Conservation (phyloP, 2,329 filamentous ascomycete species). For the Stemphylium vesicarium region DNA sequence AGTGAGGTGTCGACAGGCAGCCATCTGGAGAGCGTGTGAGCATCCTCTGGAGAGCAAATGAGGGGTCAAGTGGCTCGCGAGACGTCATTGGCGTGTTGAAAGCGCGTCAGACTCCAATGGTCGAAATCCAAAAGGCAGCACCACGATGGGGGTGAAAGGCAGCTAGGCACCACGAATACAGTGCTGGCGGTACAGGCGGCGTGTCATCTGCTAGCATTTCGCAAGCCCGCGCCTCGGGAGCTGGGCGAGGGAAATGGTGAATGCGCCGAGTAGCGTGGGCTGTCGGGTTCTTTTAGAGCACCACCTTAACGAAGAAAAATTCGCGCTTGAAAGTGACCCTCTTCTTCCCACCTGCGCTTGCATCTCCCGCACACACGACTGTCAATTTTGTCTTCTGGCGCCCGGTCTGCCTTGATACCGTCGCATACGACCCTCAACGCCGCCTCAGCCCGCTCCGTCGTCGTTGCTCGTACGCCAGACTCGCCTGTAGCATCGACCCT, state of each 20-base stretch:
- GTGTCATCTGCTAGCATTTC: neutral
- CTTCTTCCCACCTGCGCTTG: constrained; percentile 35
- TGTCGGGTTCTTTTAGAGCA: constrained; percentile 21
- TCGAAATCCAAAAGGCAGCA: constrained; percentile 8
- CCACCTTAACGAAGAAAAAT: constrained; percentile 26
- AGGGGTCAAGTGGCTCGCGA: constrained; percentile 19
- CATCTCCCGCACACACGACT: constrained; percentile 42
- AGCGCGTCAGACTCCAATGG: constrained; percentile 14
- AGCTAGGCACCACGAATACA: neutral
- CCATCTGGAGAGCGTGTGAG: constrained; percentile 3
- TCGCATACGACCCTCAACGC: constrained; percentile 33
- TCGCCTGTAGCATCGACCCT: constrained; percentile 19
- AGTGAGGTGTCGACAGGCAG: neutral
- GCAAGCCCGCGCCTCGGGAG: constrained; percentile 23
- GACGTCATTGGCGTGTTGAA: constrained; percentile 25
- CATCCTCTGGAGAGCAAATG: constrained; percentile 5
- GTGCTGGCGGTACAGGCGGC: constrained; percentile 2
- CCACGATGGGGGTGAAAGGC: neutral
- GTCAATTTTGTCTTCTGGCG: constrained; percentile 40
- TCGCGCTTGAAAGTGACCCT: constrained; percentile 28
- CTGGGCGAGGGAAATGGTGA: constrained; percentile 16
- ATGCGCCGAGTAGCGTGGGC: constrained; percentile 25
- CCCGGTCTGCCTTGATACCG: constrained; percentile 34
- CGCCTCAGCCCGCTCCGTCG: constrained; percentile 29
- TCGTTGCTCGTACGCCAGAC: constrained; percentile 23